These are phyloP conservation scores for Yamadazyma diddensiae DNA, from an alignment of 1,139 yeast genomes.

Conservation along the genomic window DNA sequence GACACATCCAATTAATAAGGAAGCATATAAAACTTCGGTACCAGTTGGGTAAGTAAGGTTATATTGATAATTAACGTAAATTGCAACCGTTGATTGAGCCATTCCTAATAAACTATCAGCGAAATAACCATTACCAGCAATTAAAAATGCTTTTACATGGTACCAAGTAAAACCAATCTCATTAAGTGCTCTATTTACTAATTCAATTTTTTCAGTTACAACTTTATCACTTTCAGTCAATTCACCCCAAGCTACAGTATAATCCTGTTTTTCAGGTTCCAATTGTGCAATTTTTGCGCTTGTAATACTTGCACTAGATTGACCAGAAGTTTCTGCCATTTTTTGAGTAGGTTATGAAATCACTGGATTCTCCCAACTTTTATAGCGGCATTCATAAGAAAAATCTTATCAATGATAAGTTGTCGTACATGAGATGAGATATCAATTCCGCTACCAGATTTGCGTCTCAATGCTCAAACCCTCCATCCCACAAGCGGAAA, in stretches of 20 bases:
- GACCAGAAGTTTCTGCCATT: not conserved
- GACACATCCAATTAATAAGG: conserved; percentile 53
- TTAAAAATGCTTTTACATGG: conserved; percentile 34
- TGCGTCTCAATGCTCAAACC: no score
- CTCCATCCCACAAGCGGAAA: no score
- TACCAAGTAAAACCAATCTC: conserved; percentile 53
- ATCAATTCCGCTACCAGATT: no score
- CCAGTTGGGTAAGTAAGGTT: conserved; percentile 18
- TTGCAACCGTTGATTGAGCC: conserved; percentile 42
- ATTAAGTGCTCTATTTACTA: conserved; percentile 46
- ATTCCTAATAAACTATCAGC: conserved; percentile 22
- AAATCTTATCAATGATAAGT: no score
- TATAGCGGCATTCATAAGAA: no score
- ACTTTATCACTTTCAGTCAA: conserved; percentile 10
- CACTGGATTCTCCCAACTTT: no score
- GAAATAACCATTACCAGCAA: conserved; percentile 23
- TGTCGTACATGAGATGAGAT: no score
- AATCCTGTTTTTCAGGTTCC: conserved; percentile 1
- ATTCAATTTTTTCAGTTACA: conserved; percentile 33
- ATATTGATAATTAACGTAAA: conserved; percentile 30
- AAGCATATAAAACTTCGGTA: conserved; percentile 23
- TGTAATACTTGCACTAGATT: not conserved
- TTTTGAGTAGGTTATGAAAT: no score
- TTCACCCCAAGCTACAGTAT: conserved; percentile 1
- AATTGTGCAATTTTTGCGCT: not conserved